Conservation (phyloP, 1,284 basidiomycete species). For the Puccinia novopanici region DNA sequence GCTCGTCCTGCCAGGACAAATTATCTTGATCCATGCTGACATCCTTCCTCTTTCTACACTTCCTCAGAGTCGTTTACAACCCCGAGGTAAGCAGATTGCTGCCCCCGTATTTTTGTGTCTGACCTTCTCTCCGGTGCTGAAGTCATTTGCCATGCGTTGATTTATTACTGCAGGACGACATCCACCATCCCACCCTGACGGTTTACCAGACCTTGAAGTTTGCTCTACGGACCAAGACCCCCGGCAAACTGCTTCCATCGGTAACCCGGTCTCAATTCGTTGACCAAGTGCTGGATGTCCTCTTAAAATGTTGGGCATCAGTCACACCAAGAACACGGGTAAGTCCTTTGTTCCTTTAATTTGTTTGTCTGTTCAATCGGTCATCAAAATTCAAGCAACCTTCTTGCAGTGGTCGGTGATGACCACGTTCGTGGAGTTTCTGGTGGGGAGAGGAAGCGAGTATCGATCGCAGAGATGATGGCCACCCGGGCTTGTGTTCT, state of each 20-base stretch:
- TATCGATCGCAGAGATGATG: conserved; percentile 67
- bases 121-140: background rate
- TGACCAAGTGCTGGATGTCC: conserved; percentile 63
- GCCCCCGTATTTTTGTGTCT: background rate
- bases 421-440: conserved; percentile 67
- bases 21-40: background rate
- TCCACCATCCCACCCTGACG: conserved; percentile 68
- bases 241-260: conserved; percentile 63
- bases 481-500: conserved; percentile 63
- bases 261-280: conserved; percentile 63
- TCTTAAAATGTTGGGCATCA: conserved; percentile 63
- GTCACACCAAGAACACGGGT: conserved; percentile 62
- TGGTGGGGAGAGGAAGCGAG: conserved; percentile 67
- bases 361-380: background rate
- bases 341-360: background rate
- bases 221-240: conserved; percentile 64
- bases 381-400: conserved; percentile 56
- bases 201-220: conserved; percentile 66
- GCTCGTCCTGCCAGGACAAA: background rate
- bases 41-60: background rate
- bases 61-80: conserved; percentile 52
- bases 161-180: conserved; percentile 63
- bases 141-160: background rate
- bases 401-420: conserved; percentile 62
- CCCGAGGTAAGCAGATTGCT: background rate